These are phyloP conservation scores for Physaria fendleri DNA, from an alignment of 345 rosid species.

Conservation along the genomic window DNA sequence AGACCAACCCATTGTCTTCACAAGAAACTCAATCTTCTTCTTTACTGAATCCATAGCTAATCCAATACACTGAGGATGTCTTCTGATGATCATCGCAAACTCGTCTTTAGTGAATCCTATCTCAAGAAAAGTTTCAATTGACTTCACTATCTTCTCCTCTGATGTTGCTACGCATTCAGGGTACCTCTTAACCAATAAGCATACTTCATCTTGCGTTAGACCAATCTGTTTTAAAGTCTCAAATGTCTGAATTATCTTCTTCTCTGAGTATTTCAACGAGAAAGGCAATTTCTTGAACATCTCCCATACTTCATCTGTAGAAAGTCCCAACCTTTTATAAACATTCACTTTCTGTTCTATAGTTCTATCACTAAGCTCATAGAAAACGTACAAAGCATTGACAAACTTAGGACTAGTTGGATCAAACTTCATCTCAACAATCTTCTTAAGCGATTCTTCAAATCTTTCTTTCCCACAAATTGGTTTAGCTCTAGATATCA, in stretches of 20 bases:
- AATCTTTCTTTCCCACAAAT: conserved; percentile 16
- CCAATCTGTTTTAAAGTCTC: conserved; percentile 14
- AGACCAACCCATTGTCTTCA: conserved; percentile 38
- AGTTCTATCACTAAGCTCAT: background rate
- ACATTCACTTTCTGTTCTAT: conserved; percentile 21
- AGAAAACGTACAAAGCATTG: conserved; percentile 22
- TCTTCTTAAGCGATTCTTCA: conserved; percentile 14
- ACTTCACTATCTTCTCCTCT: conserved; percentile 24
- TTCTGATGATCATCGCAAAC: conserved; percentile 15
- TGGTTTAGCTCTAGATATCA: background rate
- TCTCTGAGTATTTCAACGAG: conserved; percentile 20
- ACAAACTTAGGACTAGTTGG: conserved; percentile 23
- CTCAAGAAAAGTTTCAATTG: conserved; percentile 25
- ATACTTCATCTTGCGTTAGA: background rate
- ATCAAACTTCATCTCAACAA: conserved; percentile 26
- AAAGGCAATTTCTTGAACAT: conserved; percentile 32
- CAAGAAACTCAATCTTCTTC: conserved; percentile 30
- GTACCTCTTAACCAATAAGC: background rate
- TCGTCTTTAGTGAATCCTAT: conserved; percentile 27
- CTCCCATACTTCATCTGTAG: conserved; percentile 8
- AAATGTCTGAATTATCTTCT: conserved; percentile 19
- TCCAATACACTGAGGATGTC: conserved; percentile 19
- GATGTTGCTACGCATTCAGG: conserved; percentile 23
- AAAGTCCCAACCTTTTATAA: conserved; percentile 29
- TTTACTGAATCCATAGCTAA: conserved; percentile 22